phyloP scores from a whole-genome alignment of 1,284 basidiomycete species.

The Stereum hirsutum region DNA sequence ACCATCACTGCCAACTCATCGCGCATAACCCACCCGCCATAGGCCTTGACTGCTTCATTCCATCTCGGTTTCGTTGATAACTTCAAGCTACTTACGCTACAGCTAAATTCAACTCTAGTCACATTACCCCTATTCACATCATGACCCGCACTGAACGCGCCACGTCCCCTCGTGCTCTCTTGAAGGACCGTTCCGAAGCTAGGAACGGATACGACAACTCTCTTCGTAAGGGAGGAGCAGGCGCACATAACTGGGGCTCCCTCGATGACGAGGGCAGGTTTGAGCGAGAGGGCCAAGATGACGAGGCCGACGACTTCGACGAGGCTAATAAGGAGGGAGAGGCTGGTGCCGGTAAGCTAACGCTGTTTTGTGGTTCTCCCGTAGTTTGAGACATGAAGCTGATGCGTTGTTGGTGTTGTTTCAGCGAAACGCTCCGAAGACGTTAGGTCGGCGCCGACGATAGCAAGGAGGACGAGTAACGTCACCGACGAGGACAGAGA shows the following conservation, averaged over 20 bases:
- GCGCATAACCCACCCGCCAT: too few species aligned
- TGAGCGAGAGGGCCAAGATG: constrained; percentile 42
- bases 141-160: constrained; percentile 78
- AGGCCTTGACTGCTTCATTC: too few species aligned
- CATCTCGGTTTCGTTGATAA: too few species aligned
- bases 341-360: too few species aligned
- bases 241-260: constrained; percentile 79
- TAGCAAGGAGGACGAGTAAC: constrained; percentile 23
- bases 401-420: too few species aligned
- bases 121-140: constrained; percentile 10
- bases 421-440: too few species aligned
- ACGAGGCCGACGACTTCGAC: constrained; percentile 37
- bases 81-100: background rate
- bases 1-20: too few species aligned
- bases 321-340: constrained; percentile 16
- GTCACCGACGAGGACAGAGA: constrained; percentile 60
- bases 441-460: constrained; percentile 10
- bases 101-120: too few species aligned
- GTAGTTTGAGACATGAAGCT: too few species aligned
- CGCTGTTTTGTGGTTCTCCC: too few species aligned
- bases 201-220: constrained; percentile 68
- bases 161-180: constrained; percentile 63
- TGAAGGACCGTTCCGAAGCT: constrained; percentile 73
- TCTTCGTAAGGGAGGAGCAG: constrained; percentile 72
- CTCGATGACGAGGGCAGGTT: constrained; percentile 52